Percentiles rank a stretch among this genome's conserved stretches.
These are phyloP conservation scores for Saururus chinensis DNA, from an alignment of 164 flowering plant species.

Conservation along the genomic window DNA sequence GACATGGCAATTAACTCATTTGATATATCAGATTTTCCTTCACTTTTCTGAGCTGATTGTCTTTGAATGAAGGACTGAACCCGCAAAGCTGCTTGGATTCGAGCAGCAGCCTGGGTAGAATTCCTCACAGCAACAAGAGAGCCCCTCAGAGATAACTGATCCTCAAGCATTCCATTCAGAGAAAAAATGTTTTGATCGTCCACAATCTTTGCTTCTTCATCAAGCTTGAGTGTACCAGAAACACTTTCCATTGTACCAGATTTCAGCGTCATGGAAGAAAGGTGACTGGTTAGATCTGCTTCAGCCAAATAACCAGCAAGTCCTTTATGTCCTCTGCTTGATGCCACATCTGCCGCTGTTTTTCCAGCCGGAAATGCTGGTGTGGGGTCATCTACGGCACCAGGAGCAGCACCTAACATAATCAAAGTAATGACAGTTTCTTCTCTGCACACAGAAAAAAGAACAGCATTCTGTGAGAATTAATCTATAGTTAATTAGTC, in stretches of 20 bases:
- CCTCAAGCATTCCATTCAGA: conserved; percentile 15
- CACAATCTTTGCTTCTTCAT: conserved; percentile 27
- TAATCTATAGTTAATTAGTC: not conserved
- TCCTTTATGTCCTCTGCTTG: conserved; percentile 61
- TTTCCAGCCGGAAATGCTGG: conserved; percentile 50
- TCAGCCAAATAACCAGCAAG: conserved; percentile 78
- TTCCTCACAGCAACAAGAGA: conserved; percentile 55
- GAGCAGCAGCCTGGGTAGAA: conserved; percentile 61
- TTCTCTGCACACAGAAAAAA: conserved; percentile 31
- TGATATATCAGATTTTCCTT: conserved; percentile 25
- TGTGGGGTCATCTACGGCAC: conserved; percentile 62
- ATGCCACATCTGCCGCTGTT: conserved; percentile 77
- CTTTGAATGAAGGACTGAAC: conserved; percentile 38
- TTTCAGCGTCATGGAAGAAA: conserved; percentile 23
- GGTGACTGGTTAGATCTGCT: conserved; percentile 39
- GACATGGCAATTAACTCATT: conserved; percentile 31
- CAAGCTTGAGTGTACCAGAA: conserved; percentile 21
- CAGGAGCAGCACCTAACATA: conserved; percentile 47
- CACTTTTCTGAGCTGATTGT: conserved; percentile 17
- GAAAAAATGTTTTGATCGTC: conserved; percentile 16
- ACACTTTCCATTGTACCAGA: conserved; percentile 18
- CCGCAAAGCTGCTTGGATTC: conserved; percentile 49
- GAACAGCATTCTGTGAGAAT: not conserved
- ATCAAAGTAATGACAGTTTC: conserved; percentile 42
- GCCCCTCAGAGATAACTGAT: conserved; percentile 27